A percentile compares a stretch with the other conserved stretches of the same genome.
Evolutionary conservation across 306 rosid genomes (phyloP).

Genomic region (Rosa rugosa): DNA sequence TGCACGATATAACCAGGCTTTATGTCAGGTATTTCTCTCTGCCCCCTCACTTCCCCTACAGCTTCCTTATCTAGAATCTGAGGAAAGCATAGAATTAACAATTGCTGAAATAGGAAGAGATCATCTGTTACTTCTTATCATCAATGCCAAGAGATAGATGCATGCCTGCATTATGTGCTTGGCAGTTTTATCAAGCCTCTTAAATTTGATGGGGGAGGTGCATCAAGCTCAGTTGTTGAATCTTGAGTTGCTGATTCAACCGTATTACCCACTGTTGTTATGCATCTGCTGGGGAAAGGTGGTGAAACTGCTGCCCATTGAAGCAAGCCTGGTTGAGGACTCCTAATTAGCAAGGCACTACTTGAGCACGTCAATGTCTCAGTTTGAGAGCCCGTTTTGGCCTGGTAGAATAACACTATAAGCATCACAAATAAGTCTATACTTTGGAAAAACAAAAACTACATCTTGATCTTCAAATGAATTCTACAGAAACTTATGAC

Average conservation of each 20-base stretch:
- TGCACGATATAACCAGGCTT: slow-evolving; percentile 92
- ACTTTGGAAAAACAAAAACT: not conserved
- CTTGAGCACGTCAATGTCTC: slow-evolving; percentile 30
- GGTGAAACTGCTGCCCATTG: slow-evolving; percentile 26
- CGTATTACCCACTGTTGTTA: slow-evolving; percentile 44
- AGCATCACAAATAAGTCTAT: slow-evolving; percentile 14
- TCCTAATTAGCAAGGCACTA: slow-evolving; percentile 26
- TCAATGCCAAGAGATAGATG: not conserved
- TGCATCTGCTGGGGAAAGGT: slow-evolving; percentile 37
- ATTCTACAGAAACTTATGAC: not conserved
- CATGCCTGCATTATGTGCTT: slow-evolving; percentile 95
- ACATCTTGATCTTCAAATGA: not conserved
- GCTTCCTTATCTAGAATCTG: slow-evolving; percentile 97
- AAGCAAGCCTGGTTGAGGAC: slow-evolving; percentile 32
- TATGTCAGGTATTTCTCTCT: slow-evolving; percentile 80
- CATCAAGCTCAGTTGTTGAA: slow-evolving; percentile 35
- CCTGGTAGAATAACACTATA: slow-evolving; percentile 31
- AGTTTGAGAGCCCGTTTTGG: slow-evolving; percentile 23
- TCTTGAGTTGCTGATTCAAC: slow-evolving; percentile 44
- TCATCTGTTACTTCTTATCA: not conserved
- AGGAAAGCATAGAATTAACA: slow-evolving; percentile 21
- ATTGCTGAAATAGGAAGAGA: slow-evolving; percentile 18
- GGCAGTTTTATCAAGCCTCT: slow-evolving; percentile 89
- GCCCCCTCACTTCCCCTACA: slow-evolving; percentile 60
- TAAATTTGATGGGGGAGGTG: slow-evolving; percentile 76